These are phyloP conservation scores for Diutina scorzettiae DNA, from an alignment of 1,139 yeast species.

Conservation along the genomic window DNA sequence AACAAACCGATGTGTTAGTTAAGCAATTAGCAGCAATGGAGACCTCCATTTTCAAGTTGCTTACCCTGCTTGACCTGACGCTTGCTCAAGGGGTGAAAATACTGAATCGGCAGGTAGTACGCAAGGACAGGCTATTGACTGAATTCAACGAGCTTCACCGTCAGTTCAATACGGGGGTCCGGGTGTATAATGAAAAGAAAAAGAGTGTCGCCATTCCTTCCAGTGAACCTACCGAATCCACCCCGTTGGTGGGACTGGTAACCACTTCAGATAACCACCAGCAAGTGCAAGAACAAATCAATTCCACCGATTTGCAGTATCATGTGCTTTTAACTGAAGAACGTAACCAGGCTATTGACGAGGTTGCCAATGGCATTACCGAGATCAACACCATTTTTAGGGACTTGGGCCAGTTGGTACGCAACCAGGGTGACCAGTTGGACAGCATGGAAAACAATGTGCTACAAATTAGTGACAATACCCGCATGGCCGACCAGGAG, in stretches of 20 bases:
- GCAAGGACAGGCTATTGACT: constrained; percentile 26
- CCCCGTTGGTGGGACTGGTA: constrained; percentile 21
- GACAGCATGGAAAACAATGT: constrained; percentile 78
- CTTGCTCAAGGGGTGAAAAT: constrained; percentile 15
- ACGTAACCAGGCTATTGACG: constrained; percentile 59
- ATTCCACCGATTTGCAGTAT: constrained; percentile 60
- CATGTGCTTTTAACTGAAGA: constrained; percentile 61
- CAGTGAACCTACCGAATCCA: constrained; percentile 12
- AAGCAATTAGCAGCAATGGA: constrained; percentile 14
- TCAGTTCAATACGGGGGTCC: constrained; percentile 20
- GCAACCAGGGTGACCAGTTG: constrained; percentile 75
- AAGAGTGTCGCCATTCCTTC: constrained; percentile 15
- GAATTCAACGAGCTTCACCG: constrained; percentile 28
- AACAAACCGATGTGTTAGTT: constrained; percentile 23
- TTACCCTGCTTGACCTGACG: constrained; percentile 9
- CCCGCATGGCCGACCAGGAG: constrained; percentile 62
- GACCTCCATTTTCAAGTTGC: constrained; percentile 16
- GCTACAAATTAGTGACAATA: constrained; percentile 48
- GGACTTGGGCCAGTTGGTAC: constrained; percentile 65
- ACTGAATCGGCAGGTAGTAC: constrained; percentile 26
- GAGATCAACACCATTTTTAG: constrained; percentile 80
- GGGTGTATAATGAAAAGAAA: constrained; percentile 23
- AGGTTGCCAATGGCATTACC: constrained; percentile 63
- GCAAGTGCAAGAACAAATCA: constrained; percentile 20
- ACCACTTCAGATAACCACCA: constrained; percentile 24